Conservation (phyloP, 495 filamentous ascomycete species). For the Tuber melanosporum region DNA sequence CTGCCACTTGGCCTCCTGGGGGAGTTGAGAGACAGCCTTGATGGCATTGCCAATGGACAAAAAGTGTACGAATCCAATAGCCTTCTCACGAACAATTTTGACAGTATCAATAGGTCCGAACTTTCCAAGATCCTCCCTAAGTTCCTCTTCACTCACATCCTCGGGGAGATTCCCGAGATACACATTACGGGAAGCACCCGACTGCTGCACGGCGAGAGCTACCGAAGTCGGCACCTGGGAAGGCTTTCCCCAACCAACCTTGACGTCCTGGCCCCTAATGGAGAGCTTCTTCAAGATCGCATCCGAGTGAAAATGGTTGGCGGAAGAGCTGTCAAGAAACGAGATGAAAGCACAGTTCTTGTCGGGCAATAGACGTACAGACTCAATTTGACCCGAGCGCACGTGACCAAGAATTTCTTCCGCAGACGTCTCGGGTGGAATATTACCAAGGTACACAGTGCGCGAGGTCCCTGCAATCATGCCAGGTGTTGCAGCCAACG, state of each 20-base stretch:
- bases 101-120: slow-evolving; percentile 95
- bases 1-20: slow-evolving; percentile 95
- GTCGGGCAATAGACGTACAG: slow-evolving; percentile 86
- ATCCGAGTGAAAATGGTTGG: slow-evolving; percentile 98
- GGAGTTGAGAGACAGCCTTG: slow-evolving; percentile 95
- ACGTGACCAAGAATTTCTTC: slow-evolving; percentile 98
- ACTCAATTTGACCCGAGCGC: slow-evolving; percentile 96
- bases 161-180: slow-evolving; percentile 92
- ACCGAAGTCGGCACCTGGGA: slow-evolving; percentile 97
- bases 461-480: slow-evolving; percentile 85
- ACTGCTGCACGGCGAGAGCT: slow-evolving; percentile 91
- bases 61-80: slow-evolving; percentile 96
- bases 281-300: slow-evolving; percentile 98
- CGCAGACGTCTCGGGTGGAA: slow-evolving; percentile 93
- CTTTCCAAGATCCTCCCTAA: slow-evolving; percentile 91
- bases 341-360: slow-evolving; percentile 99
- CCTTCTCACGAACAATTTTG: slow-evolving; percentile 97
- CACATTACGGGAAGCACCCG: slow-evolving; percentile 94
- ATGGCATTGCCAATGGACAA: slow-evolving; percentile 95
- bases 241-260: slow-evolving; percentile 98
- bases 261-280: slow-evolving; percentile 97
- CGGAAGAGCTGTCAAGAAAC: slow-evolving; percentile 92
- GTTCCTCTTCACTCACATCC: slow-evolving; percentile 80
- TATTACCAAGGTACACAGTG: slow-evolving; percentile 96
- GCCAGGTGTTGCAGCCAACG: slow-evolving; percentile 67